Evolutionary conservation across 2,329 filamentous ascomycete genomes (phyloP), one percentile per base, ranked within the genome.

Genomic region (Mariannaea sp.): DNA sequence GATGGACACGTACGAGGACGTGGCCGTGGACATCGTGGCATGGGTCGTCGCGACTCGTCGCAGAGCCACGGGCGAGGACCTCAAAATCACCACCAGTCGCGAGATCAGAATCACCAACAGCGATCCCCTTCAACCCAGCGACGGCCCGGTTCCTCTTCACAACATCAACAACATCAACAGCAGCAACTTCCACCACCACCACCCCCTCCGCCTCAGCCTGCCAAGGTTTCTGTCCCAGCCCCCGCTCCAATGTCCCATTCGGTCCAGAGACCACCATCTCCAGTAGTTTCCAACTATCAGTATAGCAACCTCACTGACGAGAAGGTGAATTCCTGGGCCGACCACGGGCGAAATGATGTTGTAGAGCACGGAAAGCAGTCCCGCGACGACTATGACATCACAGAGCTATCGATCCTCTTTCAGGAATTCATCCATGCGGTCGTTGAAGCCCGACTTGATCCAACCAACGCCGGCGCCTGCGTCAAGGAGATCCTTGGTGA

Each of bases 401-500:
- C 87, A 39, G 83, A 85, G 52, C 75, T 96, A 30, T 85, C 87
- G 24, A 81, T 81, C 12, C 76, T 96, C 17, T 91, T 92, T 62
- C 90, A 96, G 73, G 94, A 99, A 70, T 82, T 97, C 30, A 82
- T 94, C 29, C 85, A 87, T 56, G 85, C 90, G 27, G 86, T 87
- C 14, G 74, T 95, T 10, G 86, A 91, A 65, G 81, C 80, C 35
- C 82, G 86, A 42, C 72, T 97, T 39, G 78, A 82, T 32, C 78
- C 90, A 2, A 69, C 73, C 5, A 88, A 92, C 64, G 86, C 89
- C 41, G 93, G 92, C 20, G 75, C 73, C 16, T 82, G 86, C 50
- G 80, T 96, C 53, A 88, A 86, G 65, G 85, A 92, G 55, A 88
- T 96, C 20, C 75, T 95, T 26, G 82, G 81, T 14, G 76, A 81